Evolutionary conservation across 129 eudicot species (phyloP), one percentile per base, ranked within the genome.

Genomic region (Ambrosia artemisiifolia): DNA sequence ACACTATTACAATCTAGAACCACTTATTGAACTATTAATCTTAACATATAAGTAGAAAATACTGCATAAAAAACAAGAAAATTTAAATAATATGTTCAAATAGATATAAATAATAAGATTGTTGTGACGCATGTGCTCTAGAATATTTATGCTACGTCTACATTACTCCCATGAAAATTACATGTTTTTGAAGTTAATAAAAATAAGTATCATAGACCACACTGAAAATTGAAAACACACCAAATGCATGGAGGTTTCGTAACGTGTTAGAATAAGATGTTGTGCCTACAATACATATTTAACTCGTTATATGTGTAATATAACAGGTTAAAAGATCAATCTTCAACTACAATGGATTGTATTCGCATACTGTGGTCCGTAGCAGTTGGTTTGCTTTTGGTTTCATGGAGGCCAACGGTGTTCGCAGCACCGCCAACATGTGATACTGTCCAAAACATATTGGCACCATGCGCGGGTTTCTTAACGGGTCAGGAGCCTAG

Each of bases 401-500:
- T 67, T 65, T 28, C 73, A 75, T 16, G 79, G 59, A 65, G 14
- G 30, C 67, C 73, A 44, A 24, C 18, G 19, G 79, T 42, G 73
- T 66, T 40, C 42, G 79, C 48, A 6, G 59, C 17, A n/a, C 79
- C 28, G 16, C 73, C 73, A 7, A 38, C 30, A 2, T 75, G 79
- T 40, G 36, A 57, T 38, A 55, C 36, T 35, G 73, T 75, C 8
- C 49, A 17, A 33, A 16, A 59, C 48, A 53, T 38, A 19, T n/a
- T 75, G 73, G 44, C 81, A 47, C 75, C 81, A 11, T 76, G 81
- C 53, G 19, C 53, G 53, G 53, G 75, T 69, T 76, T 30, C 64
- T 14, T 76, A 60, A 35, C 12, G 3, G 81, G 81, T 35, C 62
- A 59, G 17, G 75, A 76, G 32, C 81, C 81, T 33, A 57, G 75